A percentile compares a stretch with the other conserved stretches of the same genome.
Conservation (phyloP, 2,329 filamentous ascomycete species). For the Elsinoe arachidis region DNA sequence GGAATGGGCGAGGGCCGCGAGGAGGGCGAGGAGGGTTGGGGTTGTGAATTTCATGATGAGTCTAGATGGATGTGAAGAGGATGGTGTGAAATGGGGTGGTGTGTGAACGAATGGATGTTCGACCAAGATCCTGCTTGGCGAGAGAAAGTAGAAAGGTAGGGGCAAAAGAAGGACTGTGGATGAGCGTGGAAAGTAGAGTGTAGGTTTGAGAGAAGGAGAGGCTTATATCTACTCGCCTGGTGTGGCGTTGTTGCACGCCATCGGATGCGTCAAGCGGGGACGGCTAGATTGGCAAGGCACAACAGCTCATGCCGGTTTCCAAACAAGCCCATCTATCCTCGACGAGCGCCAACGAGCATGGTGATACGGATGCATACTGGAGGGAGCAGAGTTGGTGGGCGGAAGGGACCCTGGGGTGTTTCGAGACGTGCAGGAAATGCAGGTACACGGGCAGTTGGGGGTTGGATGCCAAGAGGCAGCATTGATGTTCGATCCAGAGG, state of each 20-base stretch:
- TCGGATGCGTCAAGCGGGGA: slow-evolving; percentile 2
- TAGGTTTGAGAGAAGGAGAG: background rate
- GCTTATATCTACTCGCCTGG: slow-evolving; percentile 9
- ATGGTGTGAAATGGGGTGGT: background rate
- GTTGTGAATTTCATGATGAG: slow-evolving; percentile 5
- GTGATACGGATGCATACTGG: slow-evolving; percentile 1
- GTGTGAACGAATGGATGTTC: slow-evolving; percentile 2
- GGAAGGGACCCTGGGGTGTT: background rate
- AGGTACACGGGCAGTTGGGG: background rate
- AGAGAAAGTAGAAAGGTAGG: background rate
- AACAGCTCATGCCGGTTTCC: background rate
- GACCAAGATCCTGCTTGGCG: slow-evolving; percentile 10
- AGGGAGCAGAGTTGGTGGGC: background rate
- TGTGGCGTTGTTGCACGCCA: slow-evolving; percentile 1
- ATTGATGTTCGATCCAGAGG: background rate
- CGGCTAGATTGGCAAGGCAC: background rate
- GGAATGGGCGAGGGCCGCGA: slow-evolving; percentile 4
- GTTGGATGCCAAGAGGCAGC: background rate
- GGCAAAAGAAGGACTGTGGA: background rate
- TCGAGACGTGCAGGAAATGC: background rate
- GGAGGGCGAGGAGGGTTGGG: slow-evolving; percentile 3
- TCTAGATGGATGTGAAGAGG: too few species aligned
- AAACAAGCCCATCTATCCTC: slow-evolving; percentile 10
- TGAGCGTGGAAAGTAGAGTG: background rate
- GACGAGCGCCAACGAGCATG: slow-evolving; percentile 7